Conservation (phyloP, 345 rosid species). For the Garcia nutans region DNA sequence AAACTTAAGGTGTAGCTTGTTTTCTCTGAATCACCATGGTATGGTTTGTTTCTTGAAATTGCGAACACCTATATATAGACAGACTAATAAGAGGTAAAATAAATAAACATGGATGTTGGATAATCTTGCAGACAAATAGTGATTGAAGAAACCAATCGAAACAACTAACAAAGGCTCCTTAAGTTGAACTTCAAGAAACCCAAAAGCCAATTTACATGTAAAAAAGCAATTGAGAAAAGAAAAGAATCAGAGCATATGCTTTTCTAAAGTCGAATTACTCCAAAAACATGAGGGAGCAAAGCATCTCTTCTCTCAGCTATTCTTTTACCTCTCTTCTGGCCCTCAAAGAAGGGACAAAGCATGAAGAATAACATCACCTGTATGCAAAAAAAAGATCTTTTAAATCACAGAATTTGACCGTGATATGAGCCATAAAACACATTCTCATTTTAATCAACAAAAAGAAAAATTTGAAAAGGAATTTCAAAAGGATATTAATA, state of each 20-base stretch:
- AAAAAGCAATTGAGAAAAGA: neutral
- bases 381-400: neutral
- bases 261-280: neutral
- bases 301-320: constrained; percentile 1
- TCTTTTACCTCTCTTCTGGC: neutral
- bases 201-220: neutral
- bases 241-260: constrained; percentile 5
- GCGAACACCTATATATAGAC: too few species aligned
- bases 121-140: neutral
- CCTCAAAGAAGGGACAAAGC: constrained; percentile 3
- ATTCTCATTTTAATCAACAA: too few species aligned
- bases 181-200: neutral
- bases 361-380: neutral
- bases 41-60: too few species aligned
- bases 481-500: too few species aligned
- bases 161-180: too few species aligned
- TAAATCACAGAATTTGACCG: neutral
- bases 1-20: too few species aligned
- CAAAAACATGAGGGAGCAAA: neutral
- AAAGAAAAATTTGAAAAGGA: too few species aligned
- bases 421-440: neutral
- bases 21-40: too few species aligned
- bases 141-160: too few species aligned
- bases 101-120: neutral
- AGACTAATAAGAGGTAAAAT: too few species aligned